These are phyloP conservation scores for Pythium brassicae DNA, from an alignment of 352 stramenopile species.

Conservation along the genomic window DNA sequence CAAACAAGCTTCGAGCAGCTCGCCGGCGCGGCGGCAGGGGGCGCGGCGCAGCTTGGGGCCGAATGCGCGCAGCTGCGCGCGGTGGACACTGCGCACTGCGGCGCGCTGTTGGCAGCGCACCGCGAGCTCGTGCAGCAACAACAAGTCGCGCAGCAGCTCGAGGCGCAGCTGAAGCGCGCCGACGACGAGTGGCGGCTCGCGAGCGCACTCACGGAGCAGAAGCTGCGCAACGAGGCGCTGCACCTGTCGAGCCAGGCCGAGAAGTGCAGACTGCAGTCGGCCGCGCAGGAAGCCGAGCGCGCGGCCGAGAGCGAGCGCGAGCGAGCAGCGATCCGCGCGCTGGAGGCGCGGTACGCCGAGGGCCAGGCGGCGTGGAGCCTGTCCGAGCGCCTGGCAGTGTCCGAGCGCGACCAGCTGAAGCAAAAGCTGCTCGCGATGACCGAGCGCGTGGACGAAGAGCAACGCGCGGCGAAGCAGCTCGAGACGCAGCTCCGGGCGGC, in stretches of 20 bases:
- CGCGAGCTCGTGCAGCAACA: constrained; percentile 17
- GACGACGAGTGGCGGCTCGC: constrained; percentile 37
- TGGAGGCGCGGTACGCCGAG: constrained; percentile 34
- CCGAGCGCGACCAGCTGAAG: constrained; percentile 47
- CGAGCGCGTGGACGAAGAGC: constrained; percentile 39
- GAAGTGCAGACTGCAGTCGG: constrained; percentile 34
- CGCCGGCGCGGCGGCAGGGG: constrained; percentile 6
- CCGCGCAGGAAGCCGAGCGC: constrained; percentile 32
- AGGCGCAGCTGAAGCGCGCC: constrained; percentile 22
- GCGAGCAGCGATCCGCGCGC: constrained; percentile 27
- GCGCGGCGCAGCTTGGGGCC: constrained; percentile 16
- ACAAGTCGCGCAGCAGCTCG: constrained; percentile 12
- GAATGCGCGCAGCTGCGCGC: constrained; percentile 18
- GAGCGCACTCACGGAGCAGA: constrained; percentile 49
- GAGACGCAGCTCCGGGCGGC: constrained; percentile 39
- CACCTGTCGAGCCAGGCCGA: constrained; percentile 54
- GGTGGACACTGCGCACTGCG: constrained; percentile 7
- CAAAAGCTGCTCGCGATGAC: constrained; percentile 36
- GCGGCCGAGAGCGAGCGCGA: constrained; percentile 22
- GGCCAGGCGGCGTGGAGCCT: constrained; percentile 29
- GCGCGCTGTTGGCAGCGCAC: constrained; percentile 17
- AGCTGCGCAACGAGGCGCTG: constrained; percentile 59
- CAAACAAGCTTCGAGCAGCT: constrained; percentile 35
- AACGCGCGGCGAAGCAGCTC: constrained; percentile 29
- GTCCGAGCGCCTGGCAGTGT: constrained; percentile 30